A percentile compares a stretch with the other conserved stretches of the same genome.
Evolutionary conservation across 371 early-diverging fungal species (phyloP).

Genomic region (Mortierella sp.): DNA sequence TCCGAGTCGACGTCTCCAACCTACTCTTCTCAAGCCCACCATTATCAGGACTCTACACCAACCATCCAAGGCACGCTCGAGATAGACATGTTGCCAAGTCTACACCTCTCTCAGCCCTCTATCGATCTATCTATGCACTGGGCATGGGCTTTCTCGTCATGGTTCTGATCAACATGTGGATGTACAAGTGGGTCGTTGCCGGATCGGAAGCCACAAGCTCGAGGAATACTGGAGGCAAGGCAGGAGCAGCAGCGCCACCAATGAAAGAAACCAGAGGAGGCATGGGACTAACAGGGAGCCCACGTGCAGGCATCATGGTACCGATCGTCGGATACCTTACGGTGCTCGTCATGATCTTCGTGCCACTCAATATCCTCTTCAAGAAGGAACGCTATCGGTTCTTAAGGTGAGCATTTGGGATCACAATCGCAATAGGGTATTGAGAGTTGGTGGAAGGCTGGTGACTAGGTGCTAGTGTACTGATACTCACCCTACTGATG

Average conservation of each 20-base stretch:
- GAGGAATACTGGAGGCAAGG: background rate
- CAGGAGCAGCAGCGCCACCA: background rate
- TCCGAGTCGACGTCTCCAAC: constrained; percentile 68
- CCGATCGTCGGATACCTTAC: constrained; percentile 66
- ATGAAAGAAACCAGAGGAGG: constrained; percentile 26
- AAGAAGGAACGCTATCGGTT: constrained; percentile 72
- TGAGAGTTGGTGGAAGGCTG: background rate
- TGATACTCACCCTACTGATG: background rate
- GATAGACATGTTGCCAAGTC: constrained; percentile 33
- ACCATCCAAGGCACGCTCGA: constrained; percentile 34
- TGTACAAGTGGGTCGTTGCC: constrained; percentile 53
- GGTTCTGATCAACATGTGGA: constrained; percentile 52
- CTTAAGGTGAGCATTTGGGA: constrained; percentile 58
- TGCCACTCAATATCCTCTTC: constrained; percentile 67
- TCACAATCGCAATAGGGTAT: background rate
- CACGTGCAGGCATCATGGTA: constrained; percentile 53
- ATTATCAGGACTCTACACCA: constrained; percentile 44
- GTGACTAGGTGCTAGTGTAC: background rate
- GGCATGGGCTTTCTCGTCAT: constrained; percentile 38
- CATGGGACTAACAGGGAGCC: constrained; percentile 28
- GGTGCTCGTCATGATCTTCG: constrained; percentile 59
- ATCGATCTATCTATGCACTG: constrained; percentile 44
- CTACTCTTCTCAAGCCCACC: constrained; percentile 63
- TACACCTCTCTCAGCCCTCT: constrained; percentile 35
- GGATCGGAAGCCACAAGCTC: constrained; percentile 19